Conservation (phyloP, 805 yeast species). For the Wickerhamiella azymoides region DNA sequence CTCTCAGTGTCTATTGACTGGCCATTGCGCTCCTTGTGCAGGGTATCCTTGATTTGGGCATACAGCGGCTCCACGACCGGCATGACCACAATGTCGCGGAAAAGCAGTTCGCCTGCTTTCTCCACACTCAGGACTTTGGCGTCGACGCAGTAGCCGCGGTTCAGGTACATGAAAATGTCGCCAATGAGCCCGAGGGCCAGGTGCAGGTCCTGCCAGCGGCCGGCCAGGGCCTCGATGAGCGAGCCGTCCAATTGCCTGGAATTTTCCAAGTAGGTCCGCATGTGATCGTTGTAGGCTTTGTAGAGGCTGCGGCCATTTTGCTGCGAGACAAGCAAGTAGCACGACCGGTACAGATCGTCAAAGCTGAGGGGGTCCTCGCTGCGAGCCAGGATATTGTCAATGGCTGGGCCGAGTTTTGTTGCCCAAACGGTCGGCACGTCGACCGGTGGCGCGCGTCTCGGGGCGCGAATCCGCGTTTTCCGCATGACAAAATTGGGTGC, state of each 20-base stretch:
- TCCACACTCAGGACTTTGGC: conserved; percentile 11
- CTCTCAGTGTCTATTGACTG: conserved; percentile 9
- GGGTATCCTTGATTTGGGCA: conserved; percentile 4
- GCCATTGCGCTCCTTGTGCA: conserved; percentile 12
- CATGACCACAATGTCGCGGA: conserved; percentile 12
- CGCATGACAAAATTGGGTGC: not conserved
- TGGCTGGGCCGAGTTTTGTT: conserved; percentile 16
- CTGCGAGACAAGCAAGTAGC: conserved; percentile 17
- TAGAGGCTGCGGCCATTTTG: conserved; percentile 17
- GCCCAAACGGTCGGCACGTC: conserved; percentile 16
- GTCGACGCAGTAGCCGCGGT: conserved; percentile 15
- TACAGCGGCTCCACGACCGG: conserved; percentile 3
- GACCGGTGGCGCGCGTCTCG: conserved; percentile 12
- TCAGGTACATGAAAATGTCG: conserved; percentile 19
- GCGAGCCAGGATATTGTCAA: conserved; percentile 12
- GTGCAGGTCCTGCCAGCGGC: conserved; percentile 13
- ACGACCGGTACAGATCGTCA: conserved; percentile 15
- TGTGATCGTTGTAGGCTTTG: conserved; percentile 9
- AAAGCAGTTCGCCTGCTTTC: conserved; percentile 13
- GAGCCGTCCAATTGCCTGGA: conserved; percentile 3
- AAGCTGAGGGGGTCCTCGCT: conserved; percentile 9
- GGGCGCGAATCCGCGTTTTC: conserved; percentile 14
- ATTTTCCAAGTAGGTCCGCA: conserved; percentile 8
- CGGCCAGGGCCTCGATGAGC: conserved; percentile 8
- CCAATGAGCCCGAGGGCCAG: conserved; percentile 12